phyloP scores from a whole-genome alignment of 257 asterid species.

The Echites panduratus region DNA sequence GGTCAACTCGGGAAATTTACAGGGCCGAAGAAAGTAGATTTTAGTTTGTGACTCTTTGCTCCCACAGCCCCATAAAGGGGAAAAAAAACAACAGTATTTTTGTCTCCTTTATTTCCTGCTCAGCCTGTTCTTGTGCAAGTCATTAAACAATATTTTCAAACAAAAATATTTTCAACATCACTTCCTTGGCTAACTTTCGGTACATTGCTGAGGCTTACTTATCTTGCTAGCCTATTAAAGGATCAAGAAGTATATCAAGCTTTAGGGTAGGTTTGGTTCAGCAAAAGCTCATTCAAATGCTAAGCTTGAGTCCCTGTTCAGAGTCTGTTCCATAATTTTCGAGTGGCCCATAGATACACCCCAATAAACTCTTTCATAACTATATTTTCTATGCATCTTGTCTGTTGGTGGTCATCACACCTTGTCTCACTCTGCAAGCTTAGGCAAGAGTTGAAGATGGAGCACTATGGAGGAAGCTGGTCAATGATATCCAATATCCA shows the following conservation, averaged over 20 bases:
- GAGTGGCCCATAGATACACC: neutral
- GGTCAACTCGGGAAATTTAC: neutral
- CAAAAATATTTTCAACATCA: too few species aligned
- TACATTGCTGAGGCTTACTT: neutral
- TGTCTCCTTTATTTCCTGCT: too few species aligned
- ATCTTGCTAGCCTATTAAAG: neutral
- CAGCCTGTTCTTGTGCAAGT: neutral
- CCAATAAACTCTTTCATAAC: neutral
- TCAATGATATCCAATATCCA: slow-evolving; percentile 73
- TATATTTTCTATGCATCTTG: neutral
- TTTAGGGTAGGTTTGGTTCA: neutral
- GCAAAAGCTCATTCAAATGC: neutral
- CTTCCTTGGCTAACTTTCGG: neutral
- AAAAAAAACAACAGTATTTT: too few species aligned
- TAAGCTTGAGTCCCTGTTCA: neutral
- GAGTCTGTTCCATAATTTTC: neutral
- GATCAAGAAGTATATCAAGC: neutral
- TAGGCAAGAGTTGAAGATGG: slow-evolving; percentile 32
- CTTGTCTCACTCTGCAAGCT: neutral
- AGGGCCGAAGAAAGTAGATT: neutral
- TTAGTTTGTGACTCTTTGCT: too few species aligned
- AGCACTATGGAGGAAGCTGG: slow-evolving; percentile 72
- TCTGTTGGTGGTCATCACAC: neutral
- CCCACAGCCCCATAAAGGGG: too few species aligned
- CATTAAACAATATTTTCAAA: neutral